Evolutionary conservation across 1,139 yeast species (phyloP), one percentile per base, ranked within the genome.

Genomic region (Kurtzmaniella quercitrusa): DNA sequence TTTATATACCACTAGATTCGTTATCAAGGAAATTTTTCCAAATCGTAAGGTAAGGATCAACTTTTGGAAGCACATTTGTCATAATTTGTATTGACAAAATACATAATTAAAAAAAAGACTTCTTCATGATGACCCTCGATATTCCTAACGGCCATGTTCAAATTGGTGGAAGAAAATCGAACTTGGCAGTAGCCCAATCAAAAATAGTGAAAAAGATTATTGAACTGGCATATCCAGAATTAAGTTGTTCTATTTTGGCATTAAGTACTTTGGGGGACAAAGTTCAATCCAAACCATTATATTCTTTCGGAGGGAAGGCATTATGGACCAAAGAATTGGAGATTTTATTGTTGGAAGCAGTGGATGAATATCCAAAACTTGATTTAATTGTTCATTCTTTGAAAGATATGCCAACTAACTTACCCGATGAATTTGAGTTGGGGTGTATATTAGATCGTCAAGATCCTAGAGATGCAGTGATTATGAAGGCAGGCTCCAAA

Each of bases 241-340:
- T 74, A 41, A 58, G 70, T 25, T 73, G 82, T 43, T 84, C 91
- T 53, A 85, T 93, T 27, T 68, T 87, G 18, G 94, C 96, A 3
- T 74, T 89, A 41, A 78, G 84, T 40, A 93, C 98, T 1, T 72
- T 93, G 38, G 98, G 98, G 21, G 98, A 93, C 67, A 85, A 87
- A 60, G 83, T 85, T 34, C 93, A 82, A 60, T 78, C 78, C 55
- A 84, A 82, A 57, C 97, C 98, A 4, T 73, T 93, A 44, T 94
- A 93, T 63, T 79, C 96, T 6, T 93, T 93, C 66, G 98, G 97
- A 34, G 98, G 98, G 23, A 93, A 93, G 62, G 82, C 96, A 0
- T 66, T 93, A 38, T 93, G 98, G 98, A 93, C 98, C 10, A 87
- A 89, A 59, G 98, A 93, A 63, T 73, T 93, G 48, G 98, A 93